A percentile compares a stretch with the other conserved stretches of the same genome.
Conservation (phyloP, 1,284 basidiomycete genomes). For the Pyrrhoderma noxium region DNA sequence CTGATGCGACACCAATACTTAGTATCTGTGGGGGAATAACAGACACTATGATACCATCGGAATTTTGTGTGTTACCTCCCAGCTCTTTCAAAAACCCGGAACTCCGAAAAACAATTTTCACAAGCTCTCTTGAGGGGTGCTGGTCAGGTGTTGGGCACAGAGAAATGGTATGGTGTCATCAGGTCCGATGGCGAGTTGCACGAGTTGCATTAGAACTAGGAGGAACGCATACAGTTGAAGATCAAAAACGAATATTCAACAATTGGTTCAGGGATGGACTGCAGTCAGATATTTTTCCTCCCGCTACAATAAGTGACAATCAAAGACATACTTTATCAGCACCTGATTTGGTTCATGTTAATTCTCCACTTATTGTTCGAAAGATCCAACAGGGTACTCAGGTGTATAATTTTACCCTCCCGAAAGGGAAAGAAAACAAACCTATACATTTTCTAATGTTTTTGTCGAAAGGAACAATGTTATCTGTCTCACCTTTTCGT, state of each 20-base stretch:
- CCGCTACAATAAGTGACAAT: too few species aligned
- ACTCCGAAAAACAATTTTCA: conserved; percentile 68
- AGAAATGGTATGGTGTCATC: conserved; percentile 99
- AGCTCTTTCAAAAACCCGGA: not conserved
- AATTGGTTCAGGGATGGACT: conserved; percentile 58
- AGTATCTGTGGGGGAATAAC: conserved; percentile 90
- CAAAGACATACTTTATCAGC: conserved; percentile 16
- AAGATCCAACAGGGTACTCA: conserved; percentile 39
- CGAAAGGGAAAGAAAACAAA: not conserved
- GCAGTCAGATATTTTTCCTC: not conserved
- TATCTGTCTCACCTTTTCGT: conserved; percentile 42
- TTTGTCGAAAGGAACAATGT: conserved; percentile 51
- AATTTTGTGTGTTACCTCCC: conserved; percentile 66
- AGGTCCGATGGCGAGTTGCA: conserved; percentile 86
- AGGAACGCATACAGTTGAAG: conserved; percentile 23
- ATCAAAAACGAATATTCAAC: conserved; percentile 38
- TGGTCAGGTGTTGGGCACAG: conserved; percentile 96
- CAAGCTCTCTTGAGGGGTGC: conserved; percentile 78
- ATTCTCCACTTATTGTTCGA: conserved; percentile 35
- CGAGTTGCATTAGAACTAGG: conserved; percentile 69
- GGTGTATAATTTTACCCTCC: conserved; percentile 24
- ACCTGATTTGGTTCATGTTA: conserved; percentile 19
- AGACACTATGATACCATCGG: conserved; percentile 90
- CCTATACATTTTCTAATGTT: conserved; percentile 39
- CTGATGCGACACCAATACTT: conserved; percentile 58